phyloP scores from a whole-genome alignment of 768 basidiomycete genomes.

The Boletus rubroflammeus region DNA sequence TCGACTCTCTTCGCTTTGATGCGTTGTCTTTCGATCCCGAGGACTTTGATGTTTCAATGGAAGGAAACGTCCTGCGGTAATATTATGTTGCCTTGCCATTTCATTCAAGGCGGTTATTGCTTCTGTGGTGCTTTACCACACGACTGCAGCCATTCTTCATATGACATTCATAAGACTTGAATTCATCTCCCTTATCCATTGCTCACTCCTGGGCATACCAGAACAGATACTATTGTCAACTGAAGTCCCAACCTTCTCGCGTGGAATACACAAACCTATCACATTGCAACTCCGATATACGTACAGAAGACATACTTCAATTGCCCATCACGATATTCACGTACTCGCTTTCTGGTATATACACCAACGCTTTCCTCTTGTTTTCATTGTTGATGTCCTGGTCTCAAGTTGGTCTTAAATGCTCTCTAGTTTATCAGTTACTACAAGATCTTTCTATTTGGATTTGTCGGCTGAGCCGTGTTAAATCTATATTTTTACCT shows the following conservation, averaged over 20 bases:
- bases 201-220: neutral
- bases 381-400: conserved; percentile 8
- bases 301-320: conserved; percentile 11
- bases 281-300: neutral
- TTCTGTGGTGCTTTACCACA: neutral
- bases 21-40: conserved; percentile 64
- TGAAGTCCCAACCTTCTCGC: neutral
- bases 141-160: neutral
- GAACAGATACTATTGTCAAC: neutral
- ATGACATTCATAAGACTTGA: conserved; percentile 8
- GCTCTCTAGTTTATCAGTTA: neutral
- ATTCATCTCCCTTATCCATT: conserved; percentile 1
- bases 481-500: neutral
- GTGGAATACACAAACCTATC: conserved; percentile 4
- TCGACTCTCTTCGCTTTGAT: conserved; percentile 74
- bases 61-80: conserved; percentile 16
- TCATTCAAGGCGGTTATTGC: neutral
- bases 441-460: conserved; percentile 1
- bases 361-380: conserved; percentile 9
- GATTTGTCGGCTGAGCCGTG: conserved; percentile 14
- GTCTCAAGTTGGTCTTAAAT: conserved; percentile 4
- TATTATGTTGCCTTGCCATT: neutral
- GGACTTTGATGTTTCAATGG: conserved; percentile 39
- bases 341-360: conserved; percentile 12
- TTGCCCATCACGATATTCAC: conserved; percentile 10